Conservation (phyloP, 805 yeast genomes). For the Wickerhamiella shivajii region DNA sequence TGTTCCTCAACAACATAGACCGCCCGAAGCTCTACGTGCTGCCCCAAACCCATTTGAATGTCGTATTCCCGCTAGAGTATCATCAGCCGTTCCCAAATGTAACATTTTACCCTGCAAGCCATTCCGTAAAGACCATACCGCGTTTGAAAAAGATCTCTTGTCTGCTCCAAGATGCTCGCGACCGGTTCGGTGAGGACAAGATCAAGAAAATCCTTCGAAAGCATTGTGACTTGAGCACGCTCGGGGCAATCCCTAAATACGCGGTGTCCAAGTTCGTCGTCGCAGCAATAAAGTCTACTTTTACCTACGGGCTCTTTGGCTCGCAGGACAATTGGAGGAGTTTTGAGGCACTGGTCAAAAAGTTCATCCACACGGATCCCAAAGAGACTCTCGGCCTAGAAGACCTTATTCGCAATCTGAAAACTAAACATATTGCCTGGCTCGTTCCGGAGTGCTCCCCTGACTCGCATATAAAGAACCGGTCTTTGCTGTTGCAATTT, state of each 20-base stretch:
- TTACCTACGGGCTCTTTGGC: slow-evolving; percentile 26
- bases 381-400: slow-evolving; percentile 26
- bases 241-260: neutral
- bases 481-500: slow-evolving; percentile 28
- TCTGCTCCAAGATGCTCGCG: too few species aligned
- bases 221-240: too few species aligned
- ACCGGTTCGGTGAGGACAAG: too few species aligned
- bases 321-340: slow-evolving; percentile 32
- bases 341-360: slow-evolving; percentile 27
- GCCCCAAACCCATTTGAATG: too few species aligned
- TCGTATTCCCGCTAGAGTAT: too few species aligned
- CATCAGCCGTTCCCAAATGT: too few species aligned
- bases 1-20: too few species aligned
- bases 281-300: neutral
- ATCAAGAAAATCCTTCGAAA: too few species aligned
- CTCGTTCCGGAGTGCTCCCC: slow-evolving; percentile 19
- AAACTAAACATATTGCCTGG: slow-evolving; percentile 40
- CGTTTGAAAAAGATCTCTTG: too few species aligned
- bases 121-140: too few species aligned
- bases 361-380: slow-evolving; percentile 27
- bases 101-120: too few species aligned
- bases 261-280: neutral
- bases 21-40: too few species aligned
- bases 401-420: slow-evolving; percentile 27
- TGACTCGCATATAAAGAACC: slow-evolving; percentile 17